A percentile compares a stretch with the other conserved stretches of the same genome.
phyloP scores from a whole-genome alignment of 1,139 yeast species.

The Yamadazyma dendronema region DNA sequence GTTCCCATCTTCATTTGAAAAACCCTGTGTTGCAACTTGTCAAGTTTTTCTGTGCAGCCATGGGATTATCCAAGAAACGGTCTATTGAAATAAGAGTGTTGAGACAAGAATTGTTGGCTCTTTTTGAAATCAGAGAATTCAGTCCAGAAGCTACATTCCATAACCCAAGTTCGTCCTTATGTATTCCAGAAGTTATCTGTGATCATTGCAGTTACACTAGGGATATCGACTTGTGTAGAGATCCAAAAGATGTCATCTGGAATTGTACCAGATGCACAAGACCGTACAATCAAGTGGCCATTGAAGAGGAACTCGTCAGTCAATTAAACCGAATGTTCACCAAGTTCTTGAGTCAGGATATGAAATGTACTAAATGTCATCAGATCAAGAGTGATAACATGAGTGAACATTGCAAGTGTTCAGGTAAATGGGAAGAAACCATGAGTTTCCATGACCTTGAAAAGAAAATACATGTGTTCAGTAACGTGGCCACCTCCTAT shows the following conservation, averaged over 20 bases:
- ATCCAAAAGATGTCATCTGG: slow-evolving; percentile 54
- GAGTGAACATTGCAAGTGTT: slow-evolving; percentile 78
- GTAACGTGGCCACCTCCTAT: slow-evolving; percentile 59
- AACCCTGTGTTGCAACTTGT: slow-evolving; percentile 82
- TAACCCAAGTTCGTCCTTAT: slow-evolving; percentile 73
- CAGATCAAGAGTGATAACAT: slow-evolving; percentile 66
- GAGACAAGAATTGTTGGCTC: slow-evolving; percentile 67
- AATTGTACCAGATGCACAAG: slow-evolving; percentile 67
- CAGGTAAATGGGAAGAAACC: slow-evolving; percentile 80
- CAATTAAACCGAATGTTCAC: slow-evolving; percentile 56
- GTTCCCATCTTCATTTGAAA: slow-evolving; percentile 56
- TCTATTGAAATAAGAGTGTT: slow-evolving; percentile 72
- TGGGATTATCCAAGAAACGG: slow-evolving; percentile 62
- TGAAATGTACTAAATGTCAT: slow-evolving; percentile 75
- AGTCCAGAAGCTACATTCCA: slow-evolving; percentile 71
- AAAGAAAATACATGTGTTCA: slow-evolving; percentile 47
- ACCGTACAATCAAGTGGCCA: slow-evolving; percentile 60
- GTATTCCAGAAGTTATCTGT: slow-evolving; percentile 70
- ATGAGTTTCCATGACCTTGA: slow-evolving; percentile 45
- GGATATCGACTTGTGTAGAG: slow-evolving; percentile 83
- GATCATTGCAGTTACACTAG: slow-evolving; percentile 72
- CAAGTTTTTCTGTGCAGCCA: slow-evolving; percentile 71
- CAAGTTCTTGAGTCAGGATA: slow-evolving; percentile 75
- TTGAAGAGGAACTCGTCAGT: slow-evolving; percentile 78
- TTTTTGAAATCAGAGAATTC: slow-evolving; percentile 83